A percentile compares a stretch with the other conserved stretches of the same genome.
Conservation (phyloP, 208 protist species). For the Leishmania tropica region DNA sequence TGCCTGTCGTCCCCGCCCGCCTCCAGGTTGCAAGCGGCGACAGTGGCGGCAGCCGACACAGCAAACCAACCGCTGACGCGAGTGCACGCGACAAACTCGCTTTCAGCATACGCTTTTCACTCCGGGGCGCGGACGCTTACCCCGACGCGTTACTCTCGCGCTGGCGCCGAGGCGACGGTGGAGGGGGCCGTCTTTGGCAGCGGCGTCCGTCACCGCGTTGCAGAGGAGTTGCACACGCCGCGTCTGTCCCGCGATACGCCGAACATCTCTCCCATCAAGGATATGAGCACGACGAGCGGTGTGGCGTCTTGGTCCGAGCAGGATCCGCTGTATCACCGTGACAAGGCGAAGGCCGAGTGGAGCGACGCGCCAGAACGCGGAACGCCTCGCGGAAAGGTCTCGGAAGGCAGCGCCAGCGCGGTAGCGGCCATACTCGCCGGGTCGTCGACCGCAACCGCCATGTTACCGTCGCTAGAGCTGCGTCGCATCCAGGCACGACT, state of each 20-base stretch:
- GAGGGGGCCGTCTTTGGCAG: conserved; percentile 22
- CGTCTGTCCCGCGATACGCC: conserved; percentile 25
- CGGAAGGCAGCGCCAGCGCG: not conserved
- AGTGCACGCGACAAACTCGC: conserved; percentile 12
- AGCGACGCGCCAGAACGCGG: not conserved
- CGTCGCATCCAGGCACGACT: conserved; percentile 46
- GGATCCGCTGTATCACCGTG: conserved; percentile 15
- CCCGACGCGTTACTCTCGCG: not conserved
- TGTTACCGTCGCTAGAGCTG: conserved; percentile 17
- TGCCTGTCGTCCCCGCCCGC: not conserved
- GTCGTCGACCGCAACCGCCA: not conserved
- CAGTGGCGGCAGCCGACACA: not conserved
- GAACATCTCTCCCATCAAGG: conserved; percentile 46
- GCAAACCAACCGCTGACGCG: not conserved
- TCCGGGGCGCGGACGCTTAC: not conserved
- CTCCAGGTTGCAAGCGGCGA: not conserved
- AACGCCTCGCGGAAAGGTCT: conserved; percentile 3
- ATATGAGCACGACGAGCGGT: conserved; percentile 20
- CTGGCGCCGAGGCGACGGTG: not conserved
- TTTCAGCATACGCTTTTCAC: conserved; percentile 14
- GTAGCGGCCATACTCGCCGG: not conserved
- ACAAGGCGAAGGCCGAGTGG: not conserved
- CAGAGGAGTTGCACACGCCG: conserved; percentile 5
- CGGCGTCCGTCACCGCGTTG: conserved; percentile 6
- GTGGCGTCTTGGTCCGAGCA: conserved; percentile 19